Evolutionary conservation across 225 moss, liverwort and hornwort species (phyloP), one percentile per base, ranked within the genome.

Genomic region (Sphagnum contortum): DNA sequence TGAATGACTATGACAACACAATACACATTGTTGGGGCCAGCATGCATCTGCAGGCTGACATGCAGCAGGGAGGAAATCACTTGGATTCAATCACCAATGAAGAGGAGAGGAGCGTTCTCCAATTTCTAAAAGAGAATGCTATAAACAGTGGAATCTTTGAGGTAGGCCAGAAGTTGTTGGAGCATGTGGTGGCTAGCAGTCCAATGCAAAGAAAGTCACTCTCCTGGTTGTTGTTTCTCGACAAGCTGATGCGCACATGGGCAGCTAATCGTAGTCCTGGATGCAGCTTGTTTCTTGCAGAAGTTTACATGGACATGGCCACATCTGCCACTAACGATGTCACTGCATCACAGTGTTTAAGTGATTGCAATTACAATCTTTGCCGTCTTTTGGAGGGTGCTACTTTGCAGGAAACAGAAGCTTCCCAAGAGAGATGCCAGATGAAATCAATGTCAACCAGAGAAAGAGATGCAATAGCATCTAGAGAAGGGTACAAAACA

Each of bases 251-350:
- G 9, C 80, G 92, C 73, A 85, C 83, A 71, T 84, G 90, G 88
- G 84, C 83, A 80, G 74, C 75, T 65, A 83, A 81, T 59, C 78
- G 92, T 73, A 96, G 87, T 66, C 73, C 72, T 64, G 74, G 57
- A 48, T 96, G 92, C 76, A 90, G 88, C 73, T 49, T 96, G 71
- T 96, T 92, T 79, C 92, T 96, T 75, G 90, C 90, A 50, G 95
- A 96, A 71, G 80, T 90, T 59, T 96, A 90, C 57, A 82, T 92
- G 82, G 95, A 96, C 72, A 81, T 81, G 81, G 87, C 86, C 66
- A 72, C 82, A 70, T 79, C 84, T 65, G 78, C 89, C 51, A 77
- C 87, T 55, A 80, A 69, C 51, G 83, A 77, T 54, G 73, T 73
- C 69, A 75, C 76, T 73, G 72, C 77, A 60, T 79, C 80, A 9